Evolutionary conservation across 2,329 filamentous ascomycete species (phyloP), one percentile per base, ranked within the genome.

Genomic region (Geosmithia putterillii): DNA sequence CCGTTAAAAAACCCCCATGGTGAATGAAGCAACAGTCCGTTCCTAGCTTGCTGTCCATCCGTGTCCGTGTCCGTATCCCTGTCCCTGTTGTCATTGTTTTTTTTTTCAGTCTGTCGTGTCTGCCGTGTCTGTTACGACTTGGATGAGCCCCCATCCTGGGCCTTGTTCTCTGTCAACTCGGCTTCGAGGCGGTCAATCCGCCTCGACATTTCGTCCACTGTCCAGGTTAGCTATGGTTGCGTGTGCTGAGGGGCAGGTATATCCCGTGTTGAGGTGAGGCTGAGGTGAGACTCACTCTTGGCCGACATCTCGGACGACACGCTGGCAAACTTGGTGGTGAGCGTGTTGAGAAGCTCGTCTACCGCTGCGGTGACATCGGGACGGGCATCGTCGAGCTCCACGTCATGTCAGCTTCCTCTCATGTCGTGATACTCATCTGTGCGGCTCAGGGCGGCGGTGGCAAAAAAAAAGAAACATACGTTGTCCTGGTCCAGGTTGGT

Each of bases 201-300:
- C 47, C 83, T 74, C 14, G 86, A 84, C 88, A 95, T 95, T 49
- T 95, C 88, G 57, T 95, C 89, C 84, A 95, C 88, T 95, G 20
- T 14, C 15, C 8, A 18, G 15, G 19, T 39, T 22, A 39, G 37
- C n/a, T n/a, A n/a, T n/a, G n/a, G n/a, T n/a, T n/a, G n/a, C n/a
- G n/a, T n/a, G n/a, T n/a, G n/a, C n/a, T n/a, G n/a, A 37, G 35
- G 19, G 34, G 20, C 9, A 7, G 9, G 6, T 18, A 7, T 28
- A 28, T 1, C 40, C 15, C 6, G 35, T 34, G 9, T 35, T 17
- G 20, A 19, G 10, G 42, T 67, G n/a, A 12, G 32, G 3, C 20
- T 7, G 37, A 17, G 8, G 5, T 32, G 28, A 14, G 9, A 46
- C 81, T 59, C 62, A 94, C 88, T 86, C 65, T 94, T 95, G 34